A percentile compares a stretch with the other conserved stretches of the same genome.
These are phyloP conservation scores for Psidium guajava DNA, from an alignment of 345 rosid genomes.

Conservation along the genomic window DNA sequence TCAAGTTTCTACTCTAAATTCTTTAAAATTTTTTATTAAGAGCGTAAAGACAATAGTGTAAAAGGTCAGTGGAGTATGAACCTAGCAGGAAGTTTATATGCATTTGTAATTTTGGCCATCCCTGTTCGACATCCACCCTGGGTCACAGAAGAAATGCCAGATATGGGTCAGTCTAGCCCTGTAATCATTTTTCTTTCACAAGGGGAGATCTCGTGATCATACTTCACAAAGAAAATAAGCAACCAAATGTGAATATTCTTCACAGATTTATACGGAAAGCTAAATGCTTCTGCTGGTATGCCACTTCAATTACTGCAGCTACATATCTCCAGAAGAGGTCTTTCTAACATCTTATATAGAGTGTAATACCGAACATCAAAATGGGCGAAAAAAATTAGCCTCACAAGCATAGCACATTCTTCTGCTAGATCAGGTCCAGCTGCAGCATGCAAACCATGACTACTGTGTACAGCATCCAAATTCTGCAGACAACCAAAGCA, in stretches of 20 bases:
- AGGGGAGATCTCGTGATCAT: background rate
- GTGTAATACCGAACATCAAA: background rate
- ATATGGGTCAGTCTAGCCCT: background rate
- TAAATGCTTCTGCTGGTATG: background rate
- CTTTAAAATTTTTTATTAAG: background rate
- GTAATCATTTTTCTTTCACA: background rate
- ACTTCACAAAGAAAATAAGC: background rate
- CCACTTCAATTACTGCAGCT: background rate
- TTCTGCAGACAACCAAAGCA: constrained; percentile 25
- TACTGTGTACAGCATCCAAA: constrained; percentile 84
- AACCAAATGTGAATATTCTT: background rate
- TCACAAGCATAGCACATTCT: constrained; percentile 83
- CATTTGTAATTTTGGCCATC: constrained; percentile 90
- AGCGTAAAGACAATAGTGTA: background rate
- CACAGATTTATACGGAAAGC: background rate
- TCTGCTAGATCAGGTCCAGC: constrained; percentile 98
- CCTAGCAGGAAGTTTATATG: constrained; percentile 98
- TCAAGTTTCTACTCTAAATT: background rate
- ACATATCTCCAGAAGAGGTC: background rate
- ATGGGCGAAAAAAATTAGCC: background rate
- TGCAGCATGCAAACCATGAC: constrained; percentile 89
- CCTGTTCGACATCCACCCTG: constrained; percentile 99
- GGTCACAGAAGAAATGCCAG: constrained; percentile 7
- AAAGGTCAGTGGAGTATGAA: constrained; percentile 1
- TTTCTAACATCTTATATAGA: background rate